phyloP scores from a whole-genome alignment of 257 asterid genomes.

The Nyctanthes arbortristis region DNA sequence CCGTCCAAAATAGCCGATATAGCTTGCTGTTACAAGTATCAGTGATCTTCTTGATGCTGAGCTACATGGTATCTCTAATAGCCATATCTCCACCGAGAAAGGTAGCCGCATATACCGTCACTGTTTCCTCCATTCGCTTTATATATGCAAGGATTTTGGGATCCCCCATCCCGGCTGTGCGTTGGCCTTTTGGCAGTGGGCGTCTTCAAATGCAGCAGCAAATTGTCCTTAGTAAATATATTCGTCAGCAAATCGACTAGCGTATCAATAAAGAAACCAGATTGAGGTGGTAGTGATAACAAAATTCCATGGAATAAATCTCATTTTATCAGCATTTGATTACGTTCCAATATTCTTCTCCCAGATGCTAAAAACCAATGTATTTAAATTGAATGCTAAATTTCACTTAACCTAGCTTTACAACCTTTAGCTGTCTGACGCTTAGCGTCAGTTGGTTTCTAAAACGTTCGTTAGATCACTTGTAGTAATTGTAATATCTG shows the following conservation, averaged over 20 bases:
- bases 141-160: slow-evolving; percentile 1
- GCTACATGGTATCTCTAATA: not conserved
- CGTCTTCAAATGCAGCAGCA: slow-evolving; percentile 4
- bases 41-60: slow-evolving; percentile 1
- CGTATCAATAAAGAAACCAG: not conserved
- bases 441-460: too few species aligned
- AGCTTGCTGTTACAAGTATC: not conserved
- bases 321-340: too few species aligned
- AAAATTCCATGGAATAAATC: too few species aligned
- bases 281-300: not conserved
- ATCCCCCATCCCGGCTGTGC: not conserved
- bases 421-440: too few species aligned
- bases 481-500: too few species aligned
- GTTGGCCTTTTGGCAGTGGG: not conserved
- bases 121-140: not conserved
- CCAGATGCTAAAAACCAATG: too few species aligned
- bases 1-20: not conserved
- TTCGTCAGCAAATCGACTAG: not conserved
- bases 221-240: not conserved
- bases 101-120: slow-evolving; percentile 3
- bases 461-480: too few species aligned
- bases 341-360: too few species aligned
- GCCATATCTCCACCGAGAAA: slow-evolving; percentile 8
- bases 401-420: too few species aligned
- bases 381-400: too few species aligned